Conservation (phyloP, 1,284 basidiomycete species). For the Prillingera fragicola region DNA sequence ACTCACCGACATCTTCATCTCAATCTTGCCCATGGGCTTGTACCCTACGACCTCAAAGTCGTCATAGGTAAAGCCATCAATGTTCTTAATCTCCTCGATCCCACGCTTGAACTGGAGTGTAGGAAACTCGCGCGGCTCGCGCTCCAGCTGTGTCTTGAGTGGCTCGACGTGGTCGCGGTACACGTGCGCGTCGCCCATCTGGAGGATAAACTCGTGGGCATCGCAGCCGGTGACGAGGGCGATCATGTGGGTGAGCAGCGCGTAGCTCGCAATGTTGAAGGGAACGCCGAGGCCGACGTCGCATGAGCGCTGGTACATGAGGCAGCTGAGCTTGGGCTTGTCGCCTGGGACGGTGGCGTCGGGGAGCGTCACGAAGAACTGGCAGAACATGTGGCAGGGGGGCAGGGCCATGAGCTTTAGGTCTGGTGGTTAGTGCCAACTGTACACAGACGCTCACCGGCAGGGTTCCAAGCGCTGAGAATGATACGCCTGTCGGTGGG, state of each 20-base stretch:
- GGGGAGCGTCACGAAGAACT: slow-evolving; percentile 90
- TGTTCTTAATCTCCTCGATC: slow-evolving; percentile 54
- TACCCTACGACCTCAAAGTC: slow-evolving; percentile 87
- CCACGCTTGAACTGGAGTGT: slow-evolving; percentile 66
- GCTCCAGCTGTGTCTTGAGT: slow-evolving; percentile 69
- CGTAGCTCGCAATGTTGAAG: slow-evolving; percentile 98
- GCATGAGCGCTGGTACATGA: slow-evolving; percentile 97
- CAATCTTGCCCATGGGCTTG: slow-evolving; percentile 74
- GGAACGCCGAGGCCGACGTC: slow-evolving; percentile 95
- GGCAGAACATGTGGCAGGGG: slow-evolving; percentile 97
- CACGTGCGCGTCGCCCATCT: slow-evolving; percentile 95
- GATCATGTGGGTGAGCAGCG: slow-evolving; percentile 93
- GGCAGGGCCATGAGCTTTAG: slow-evolving; percentile 91
- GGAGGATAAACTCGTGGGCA: slow-evolving; percentile 81
- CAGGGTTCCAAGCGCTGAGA: slow-evolving; percentile 94
- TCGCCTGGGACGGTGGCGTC: slow-evolving; percentile 33
- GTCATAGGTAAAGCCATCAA: slow-evolving; percentile 74
- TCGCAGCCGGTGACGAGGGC: slow-evolving; percentile 82
- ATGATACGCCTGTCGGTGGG: slow-evolving; percentile 96
- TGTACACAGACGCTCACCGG: slow-evolving; percentile 56
- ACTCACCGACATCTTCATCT: slow-evolving; percentile 95
- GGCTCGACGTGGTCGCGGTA: slow-evolving; percentile 90
- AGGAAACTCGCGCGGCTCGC: slow-evolving; percentile 78
- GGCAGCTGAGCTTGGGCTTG: slow-evolving; percentile 76
- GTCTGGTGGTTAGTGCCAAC: slow-evolving; percentile 54